Evolutionary conservation across 768 basidiomycete species (phyloP), one percentile per base, ranked within the genome.

Genomic region (Symmetrospora coprosmae): DNA sequence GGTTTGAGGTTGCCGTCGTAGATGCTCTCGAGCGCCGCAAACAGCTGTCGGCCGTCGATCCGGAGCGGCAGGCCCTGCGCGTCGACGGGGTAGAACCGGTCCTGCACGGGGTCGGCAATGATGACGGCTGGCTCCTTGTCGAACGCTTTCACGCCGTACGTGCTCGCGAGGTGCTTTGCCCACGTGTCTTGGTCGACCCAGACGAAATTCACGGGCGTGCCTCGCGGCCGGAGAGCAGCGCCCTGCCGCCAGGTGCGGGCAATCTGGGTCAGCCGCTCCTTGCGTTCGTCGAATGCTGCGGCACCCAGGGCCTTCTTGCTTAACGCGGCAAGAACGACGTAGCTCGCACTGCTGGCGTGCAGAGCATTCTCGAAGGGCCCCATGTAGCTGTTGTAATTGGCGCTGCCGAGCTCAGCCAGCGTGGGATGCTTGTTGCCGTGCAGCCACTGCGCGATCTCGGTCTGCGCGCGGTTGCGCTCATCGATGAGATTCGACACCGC

Each of bases 101-200:
- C 31, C 35, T 25, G 25, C 11, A 52, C 35, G 0, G 68, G 63
- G 38, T 69, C 65, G 0, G 60, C 53, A 7, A 69, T 21, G 16
- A 69, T 60, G 1, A 67, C 2, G 11, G 28, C 27, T 31, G 73
- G 72, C 23, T 70, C 70, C 0, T 61, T 53, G 7, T 48, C 64
- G 8, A 64, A 28, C 16, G 52, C 60, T 65, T 72, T 75, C 66
- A 89, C 75, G 28, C 83, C 83, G 73, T 96, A 97, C 82, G 88
- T 88, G 66, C 81, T 82, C 76, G 86, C 88, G 74, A 92, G 75
- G 90, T 90, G 96, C 50, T 79, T 82, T 25, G 73, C 77, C 90
- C 92, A 96, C 72, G 77, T 79, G 25, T 80, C 81, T 1, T 76
- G 79, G 68, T 99, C 87, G 80, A 94, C 89, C 83, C 84, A 74